phyloP scores from a whole-genome alignment of 106 monocot genomes.

The Dactylorhiza incarnata region DNA sequence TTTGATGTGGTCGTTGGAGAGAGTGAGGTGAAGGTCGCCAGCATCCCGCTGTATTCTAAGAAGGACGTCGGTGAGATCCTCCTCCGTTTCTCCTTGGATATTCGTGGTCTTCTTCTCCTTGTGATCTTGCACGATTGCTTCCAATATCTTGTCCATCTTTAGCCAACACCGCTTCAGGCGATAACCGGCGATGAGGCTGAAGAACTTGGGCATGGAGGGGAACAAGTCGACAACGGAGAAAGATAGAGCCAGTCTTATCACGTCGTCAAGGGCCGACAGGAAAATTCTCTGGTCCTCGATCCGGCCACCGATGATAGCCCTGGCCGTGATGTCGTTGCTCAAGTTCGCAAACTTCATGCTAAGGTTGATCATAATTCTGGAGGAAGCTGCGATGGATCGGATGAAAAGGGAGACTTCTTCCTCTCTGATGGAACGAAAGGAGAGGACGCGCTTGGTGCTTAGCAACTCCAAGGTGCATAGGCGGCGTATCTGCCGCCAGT shows the following conservation, averaged over 20 bases:
- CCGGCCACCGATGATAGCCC: not conserved
- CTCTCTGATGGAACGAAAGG: not conserved
- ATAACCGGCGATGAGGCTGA: not conserved
- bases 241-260: not conserved
- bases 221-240: constrained; percentile 3
- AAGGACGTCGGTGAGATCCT: constrained; percentile 4
- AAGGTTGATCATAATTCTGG: not conserved
- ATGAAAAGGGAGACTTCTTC: constrained; percentile 5
- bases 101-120: not conserved
- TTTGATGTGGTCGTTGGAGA: not conserved
- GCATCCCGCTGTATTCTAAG: not conserved
- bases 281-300: constrained; percentile 1
- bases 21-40: not conserved
- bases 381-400: not conserved
- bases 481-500: constrained; percentile 14
- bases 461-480: constrained; percentile 1
- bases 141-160: not conserved
- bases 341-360: not conserved
- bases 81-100: not conserved
- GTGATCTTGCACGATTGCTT: not conserved
- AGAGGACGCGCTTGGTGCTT: constrained; percentile 3
- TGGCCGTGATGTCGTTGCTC: not conserved
- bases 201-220: constrained; percentile 8
- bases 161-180: not conserved
- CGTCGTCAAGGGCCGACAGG: not conserved